Percentiles rank a stretch among this genome's conserved stretches.
These are phyloP conservation scores for Exophiala sp. DNA, from an alignment of 2,329 filamentous ascomycete genomes.

Conservation along the genomic window DNA sequence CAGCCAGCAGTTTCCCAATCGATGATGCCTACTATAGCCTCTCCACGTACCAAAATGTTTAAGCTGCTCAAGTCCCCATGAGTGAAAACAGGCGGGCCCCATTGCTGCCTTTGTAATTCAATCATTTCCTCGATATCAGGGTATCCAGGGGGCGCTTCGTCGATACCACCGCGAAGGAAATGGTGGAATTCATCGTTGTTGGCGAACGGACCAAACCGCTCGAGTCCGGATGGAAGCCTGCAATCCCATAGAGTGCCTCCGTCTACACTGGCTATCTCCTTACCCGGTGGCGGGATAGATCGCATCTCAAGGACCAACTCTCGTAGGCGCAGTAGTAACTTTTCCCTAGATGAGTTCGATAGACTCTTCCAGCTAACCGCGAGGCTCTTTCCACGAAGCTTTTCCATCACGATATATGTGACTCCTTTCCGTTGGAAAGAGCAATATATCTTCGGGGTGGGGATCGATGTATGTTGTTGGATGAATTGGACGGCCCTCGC, in stretches of 20 bases:
- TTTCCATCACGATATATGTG: no score
- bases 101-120: slow-evolving; percentile 31
- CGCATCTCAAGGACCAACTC: no score
- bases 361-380: no score
- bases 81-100: slow-evolving; percentile 40
- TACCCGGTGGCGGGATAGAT: slow-evolving; percentile 29
- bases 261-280: slow-evolving; percentile 32
- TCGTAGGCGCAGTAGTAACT: no score
- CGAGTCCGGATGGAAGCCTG: slow-evolving; percentile 29
- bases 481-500: no score
- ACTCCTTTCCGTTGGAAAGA: no score
- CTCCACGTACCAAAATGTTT: slow-evolving; percentile 26
- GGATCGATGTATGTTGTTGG: no score
- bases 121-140: slow-evolving; percentile 34
- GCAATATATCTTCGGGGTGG: no score
- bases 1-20: slow-evolving; percentile 30
- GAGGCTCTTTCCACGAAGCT: no score
- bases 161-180: slow-evolving; percentile 33
- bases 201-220: slow-evolving; percentile 33
- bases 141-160: slow-evolving; percentile 29
- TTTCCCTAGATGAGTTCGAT: no score
- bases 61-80: slow-evolving; percentile 45
- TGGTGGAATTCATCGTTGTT: slow-evolving; percentile 32
- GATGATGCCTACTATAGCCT: slow-evolving; percentile 26
- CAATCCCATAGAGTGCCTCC: slow-evolving; percentile 34